These are phyloP conservation scores for Starmerella asiatica DNA, from an alignment of 805 yeast genomes.

Conservation along the genomic window DNA sequence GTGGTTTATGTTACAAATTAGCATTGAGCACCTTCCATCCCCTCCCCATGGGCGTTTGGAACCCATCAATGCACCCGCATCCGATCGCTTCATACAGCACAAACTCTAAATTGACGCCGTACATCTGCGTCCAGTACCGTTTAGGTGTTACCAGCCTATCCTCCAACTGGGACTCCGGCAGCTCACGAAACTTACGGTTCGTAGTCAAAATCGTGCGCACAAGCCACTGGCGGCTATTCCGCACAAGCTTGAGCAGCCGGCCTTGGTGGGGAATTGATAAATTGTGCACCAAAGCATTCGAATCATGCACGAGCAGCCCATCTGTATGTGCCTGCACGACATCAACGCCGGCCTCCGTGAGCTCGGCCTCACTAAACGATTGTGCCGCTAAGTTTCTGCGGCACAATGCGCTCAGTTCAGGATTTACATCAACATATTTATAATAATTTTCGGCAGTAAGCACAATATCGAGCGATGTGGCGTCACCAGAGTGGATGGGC, in stretches of 20 bases:
- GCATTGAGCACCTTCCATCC: conserved; percentile 48
- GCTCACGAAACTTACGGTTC: conserved; percentile 28
- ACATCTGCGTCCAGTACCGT: conserved; percentile 33
- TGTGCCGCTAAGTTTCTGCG: conserved; percentile 22
- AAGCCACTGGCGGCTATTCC: conserved; percentile 28
- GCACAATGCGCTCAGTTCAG: conserved; percentile 20
- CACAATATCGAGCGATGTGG: conserved; percentile 24
- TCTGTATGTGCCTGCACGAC: conserved; percentile 15
- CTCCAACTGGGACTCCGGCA: conserved; percentile 26
- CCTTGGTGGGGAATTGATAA: conserved; percentile 30
- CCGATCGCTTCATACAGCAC: conserved; percentile 43
- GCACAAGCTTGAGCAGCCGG: conserved; percentile 25
- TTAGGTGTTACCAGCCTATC: conserved; percentile 24
- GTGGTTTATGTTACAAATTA: no score
- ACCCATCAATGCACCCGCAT: conserved; percentile 42
- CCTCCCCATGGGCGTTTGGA: conserved; percentile 45
- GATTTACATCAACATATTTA: conserved; percentile 4
- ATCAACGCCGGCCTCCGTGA: conserved; percentile 17
- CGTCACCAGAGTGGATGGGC: conserved; percentile 22
- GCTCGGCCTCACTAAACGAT: conserved; percentile 21
- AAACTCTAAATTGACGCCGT: conserved; percentile 42
- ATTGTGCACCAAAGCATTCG: conserved; percentile 24
- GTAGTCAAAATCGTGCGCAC: conserved; percentile 19
- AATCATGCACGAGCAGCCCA: conserved; percentile 28
- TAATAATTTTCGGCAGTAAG: conserved; percentile 21